These are phyloP conservation scores for Epichloe scottii DNA, from an alignment of 2,329 filamentous ascomycete genomes.

Conservation along the genomic window DNA sequence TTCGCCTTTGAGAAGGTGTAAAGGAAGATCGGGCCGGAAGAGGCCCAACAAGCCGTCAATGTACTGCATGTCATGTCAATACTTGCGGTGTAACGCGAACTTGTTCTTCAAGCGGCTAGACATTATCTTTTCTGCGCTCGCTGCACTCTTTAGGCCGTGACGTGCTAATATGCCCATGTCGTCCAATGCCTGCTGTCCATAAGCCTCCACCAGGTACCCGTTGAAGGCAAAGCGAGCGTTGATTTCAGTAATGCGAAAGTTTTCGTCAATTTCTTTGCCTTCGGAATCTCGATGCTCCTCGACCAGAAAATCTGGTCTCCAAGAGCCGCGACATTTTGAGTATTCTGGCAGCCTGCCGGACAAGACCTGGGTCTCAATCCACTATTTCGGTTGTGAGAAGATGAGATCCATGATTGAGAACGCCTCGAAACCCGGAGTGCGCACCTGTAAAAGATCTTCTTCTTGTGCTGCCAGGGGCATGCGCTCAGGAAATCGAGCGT, in stretches of 20 bases:
- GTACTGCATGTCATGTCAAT: slow-evolving; percentile 13
- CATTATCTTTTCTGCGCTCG: slow-evolving; percentile 8
- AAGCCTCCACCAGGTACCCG: slow-evolving; percentile 18
- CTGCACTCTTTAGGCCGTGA: slow-evolving; percentile 12
- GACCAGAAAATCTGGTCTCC: slow-evolving; percentile 28
- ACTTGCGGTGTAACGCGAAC: background rate
- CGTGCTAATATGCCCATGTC: slow-evolving; percentile 4
- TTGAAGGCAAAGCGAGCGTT: slow-evolving; percentile 30
- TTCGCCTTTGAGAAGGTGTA: slow-evolving; percentile 26
- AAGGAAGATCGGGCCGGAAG: slow-evolving; percentile 16
- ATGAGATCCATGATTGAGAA: background rate
- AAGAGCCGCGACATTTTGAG: slow-evolving; percentile 17
- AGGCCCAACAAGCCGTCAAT: slow-evolving; percentile 18
- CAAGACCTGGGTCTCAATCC: slow-evolving; percentile 16
- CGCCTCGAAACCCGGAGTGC: background rate
- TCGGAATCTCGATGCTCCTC: slow-evolving; percentile 12
- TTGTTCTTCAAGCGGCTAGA: background rate
- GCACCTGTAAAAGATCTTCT: slow-evolving; percentile 17
- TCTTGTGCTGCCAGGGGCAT: slow-evolving; percentile 22
- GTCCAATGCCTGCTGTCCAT: slow-evolving; percentile 19
- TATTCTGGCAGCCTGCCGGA: slow-evolving; percentile 14
- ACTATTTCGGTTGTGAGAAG: slow-evolving; percentile 10
- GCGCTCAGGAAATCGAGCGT: slow-evolving; percentile 17
- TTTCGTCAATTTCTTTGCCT: slow-evolving; percentile 8
- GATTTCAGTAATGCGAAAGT: slow-evolving; percentile 25